Evolutionary conservation across 1,284 basidiomycete species (phyloP).

Genomic region (Microbotryum scabiosae): DNA sequence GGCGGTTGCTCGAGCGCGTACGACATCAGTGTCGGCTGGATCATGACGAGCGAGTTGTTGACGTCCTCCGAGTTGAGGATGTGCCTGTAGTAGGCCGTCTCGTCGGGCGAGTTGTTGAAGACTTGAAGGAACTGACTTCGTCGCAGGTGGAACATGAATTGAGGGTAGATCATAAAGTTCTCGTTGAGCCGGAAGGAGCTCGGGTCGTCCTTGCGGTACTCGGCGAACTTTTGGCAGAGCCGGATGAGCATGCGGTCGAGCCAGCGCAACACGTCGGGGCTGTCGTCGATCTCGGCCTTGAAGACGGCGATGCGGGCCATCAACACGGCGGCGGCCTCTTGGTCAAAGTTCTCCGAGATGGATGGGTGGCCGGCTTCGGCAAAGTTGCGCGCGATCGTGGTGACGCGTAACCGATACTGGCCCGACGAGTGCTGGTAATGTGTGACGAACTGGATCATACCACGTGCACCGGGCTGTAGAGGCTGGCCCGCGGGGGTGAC

Average conservation of each 20-base stretch:
- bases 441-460: constrained; percentile 96
- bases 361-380: constrained; percentile 90
- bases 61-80: constrained; percentile 96
- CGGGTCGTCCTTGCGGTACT: constrained; percentile 97
- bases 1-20: constrained; percentile 87
- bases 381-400: constrained; percentile 93
- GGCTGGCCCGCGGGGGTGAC: constrained; percentile 97
- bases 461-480: constrained; percentile 79
- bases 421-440: constrained; percentile 98
- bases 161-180: constrained; percentile 98
- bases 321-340: constrained; percentile 94
- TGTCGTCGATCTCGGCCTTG: constrained; percentile 99
- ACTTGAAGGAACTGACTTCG: constrained; percentile 98
- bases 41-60: constrained; percentile 99
- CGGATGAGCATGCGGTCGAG: constrained; percentile 97
- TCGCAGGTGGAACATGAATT: constrained; percentile 99
- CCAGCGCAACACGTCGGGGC: constrained; percentile 94
- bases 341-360: constrained; percentile 92
- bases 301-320: constrained; percentile 99
- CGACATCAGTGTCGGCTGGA: constrained; percentile 98
- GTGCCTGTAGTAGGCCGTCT: constrained; percentile 98
- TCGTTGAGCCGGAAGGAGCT: constrained; percentile 85
- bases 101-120: constrained; percentile 99
- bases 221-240: constrained; percentile 98
- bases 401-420: constrained; percentile 86